phyloP scores from a whole-genome alignment of 1,139 yeast species.

The Blastobotrys apis region DNA sequence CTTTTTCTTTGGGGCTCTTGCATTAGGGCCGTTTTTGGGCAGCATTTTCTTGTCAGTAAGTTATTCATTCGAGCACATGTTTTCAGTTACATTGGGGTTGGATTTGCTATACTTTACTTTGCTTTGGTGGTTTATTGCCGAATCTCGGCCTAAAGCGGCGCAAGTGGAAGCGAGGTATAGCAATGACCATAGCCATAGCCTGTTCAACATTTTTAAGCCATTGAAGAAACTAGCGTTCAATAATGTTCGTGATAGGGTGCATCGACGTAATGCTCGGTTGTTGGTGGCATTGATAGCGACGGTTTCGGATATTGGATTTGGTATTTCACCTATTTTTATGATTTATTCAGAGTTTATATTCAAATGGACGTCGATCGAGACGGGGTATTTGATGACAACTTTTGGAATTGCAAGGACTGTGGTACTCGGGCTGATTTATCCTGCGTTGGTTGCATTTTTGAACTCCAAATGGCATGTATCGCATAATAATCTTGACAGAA shows the following conservation, averaged over 20 bases:
- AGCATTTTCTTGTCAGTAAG: slow-evolving; percentile 37
- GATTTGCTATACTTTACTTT: slow-evolving; percentile 34
- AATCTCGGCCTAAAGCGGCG: slow-evolving; percentile 47
- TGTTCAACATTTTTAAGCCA: slow-evolving; percentile 40
- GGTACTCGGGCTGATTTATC: slow-evolving; percentile 42
- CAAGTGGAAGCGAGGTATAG: slow-evolving; percentile 3
- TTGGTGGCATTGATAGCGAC: slow-evolving; percentile 43
- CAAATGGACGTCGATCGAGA: slow-evolving; percentile 54
- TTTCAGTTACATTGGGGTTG: slow-evolving; percentile 27
- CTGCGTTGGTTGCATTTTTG: slow-evolving; percentile 41
- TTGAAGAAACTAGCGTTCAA: slow-evolving; percentile 39
- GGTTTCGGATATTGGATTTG: slow-evolving; percentile 36
- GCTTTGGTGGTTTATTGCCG: slow-evolving; percentile 46
- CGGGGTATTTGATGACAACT: slow-evolving; percentile 57
- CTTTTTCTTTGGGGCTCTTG: slow-evolving; percentile 54
- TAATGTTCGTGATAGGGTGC: slow-evolving; percentile 38
- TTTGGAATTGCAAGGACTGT: slow-evolving; percentile 47
- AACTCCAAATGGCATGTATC: slow-evolving; percentile 24
- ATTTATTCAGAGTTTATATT: slow-evolving; percentile 58
- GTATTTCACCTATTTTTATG: slow-evolving; percentile 45
- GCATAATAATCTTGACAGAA: slow-evolving; percentile 44
- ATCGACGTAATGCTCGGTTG: slow-evolving; percentile 39
- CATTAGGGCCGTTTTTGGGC: slow-evolving; percentile 61
- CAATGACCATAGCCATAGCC: not conserved
- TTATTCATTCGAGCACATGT: slow-evolving; percentile 28